These are phyloP conservation scores for Sporothrix variecibatus DNA, from an alignment of 2,329 filamentous ascomycete genomes.

Conservation along the genomic window DNA sequence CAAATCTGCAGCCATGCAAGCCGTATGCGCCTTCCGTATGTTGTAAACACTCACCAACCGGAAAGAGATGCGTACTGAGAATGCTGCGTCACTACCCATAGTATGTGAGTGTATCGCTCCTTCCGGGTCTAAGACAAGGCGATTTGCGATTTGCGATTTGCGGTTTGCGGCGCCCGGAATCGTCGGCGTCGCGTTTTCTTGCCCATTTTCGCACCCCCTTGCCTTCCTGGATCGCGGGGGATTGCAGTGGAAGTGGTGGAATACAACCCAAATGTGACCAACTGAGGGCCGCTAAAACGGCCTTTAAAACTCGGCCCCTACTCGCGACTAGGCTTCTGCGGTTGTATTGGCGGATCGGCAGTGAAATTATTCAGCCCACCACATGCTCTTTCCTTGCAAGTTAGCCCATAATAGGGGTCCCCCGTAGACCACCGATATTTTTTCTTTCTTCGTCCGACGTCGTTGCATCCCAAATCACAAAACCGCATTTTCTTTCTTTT, in stretches of 20 bases:
- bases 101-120: not conserved
- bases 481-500: not conserved
- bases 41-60: not conserved
- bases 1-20: not conserved
- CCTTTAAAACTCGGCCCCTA: not conserved
- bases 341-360: slow-evolving; percentile 14
- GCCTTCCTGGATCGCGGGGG: not conserved
- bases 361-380: slow-evolving; percentile 21
- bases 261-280: not conserved
- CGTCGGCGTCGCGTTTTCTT: slow-evolving; percentile 15
- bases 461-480: not conserved
- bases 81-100: not conserved
- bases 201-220: not conserved
- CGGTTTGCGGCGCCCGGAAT: slow-evolving; percentile 17
- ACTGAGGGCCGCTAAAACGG: not conserved
- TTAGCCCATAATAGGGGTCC: slow-evolving; percentile 4
- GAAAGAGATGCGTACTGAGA: not conserved
- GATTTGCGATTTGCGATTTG: not conserved
- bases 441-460: not conserved
- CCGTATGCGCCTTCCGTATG: not conserved
- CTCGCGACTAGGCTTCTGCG: not conserved
- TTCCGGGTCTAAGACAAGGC: not conserved
- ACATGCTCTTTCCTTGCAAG: not conserved
- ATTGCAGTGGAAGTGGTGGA: not conserved
- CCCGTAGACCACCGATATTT: not conserved